Base-by-base conservation (phyloP, 805 yeast species). In the Aciculoconidium aculeatum region DNA sequence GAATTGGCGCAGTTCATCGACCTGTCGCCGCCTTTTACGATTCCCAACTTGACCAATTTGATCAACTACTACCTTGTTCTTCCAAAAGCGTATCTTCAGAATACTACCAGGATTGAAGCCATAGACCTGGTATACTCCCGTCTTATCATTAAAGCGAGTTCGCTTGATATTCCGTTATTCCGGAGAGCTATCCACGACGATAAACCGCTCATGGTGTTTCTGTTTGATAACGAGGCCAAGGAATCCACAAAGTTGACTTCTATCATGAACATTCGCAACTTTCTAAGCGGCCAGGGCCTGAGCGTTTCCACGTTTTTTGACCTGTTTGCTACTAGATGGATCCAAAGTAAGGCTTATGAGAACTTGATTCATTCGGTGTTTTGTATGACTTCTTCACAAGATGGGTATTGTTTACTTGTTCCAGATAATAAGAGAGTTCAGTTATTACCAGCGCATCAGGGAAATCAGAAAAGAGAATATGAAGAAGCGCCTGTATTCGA, bases 361-460 rank as follows among this genome's bases (percentile, higher is more conserved):
- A 50, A 51, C 16, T 47, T 71, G 18, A 37, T 67, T 2, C 58
- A 59, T 25, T 67, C 74, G 0, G 49, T 51, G 2, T 66, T 67
- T 36, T 72, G 77, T 36, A 61, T 69, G 3, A 46, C 63, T 4
- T 53, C 55, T 28, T 27, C 39, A 1, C 20, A 27, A 0, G 43
- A 49, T 10, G 54, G 72, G 23, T 58, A 50, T 30, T 71, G 77
- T 42, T 27, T 67, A 7, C 51, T 52, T 32, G 49, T 70, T 11
- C 47, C 28, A 4, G 56, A 49, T 18, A 36, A 45, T n/a, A 40
- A 40, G n/a, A 40, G 45, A 1, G 40, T 67, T 15, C 40, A 44
- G 7, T 21, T 53, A 8, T 45, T 44, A 25, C 54, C 56, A 7
- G 48, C 48, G 2, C 22, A 20, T 5, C 9, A 27, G 31, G 31